Percentiles rank a stretch among this genome's conserved stretches.
These are phyloP conservation scores for sunflower (Helianthus annuus) DNA, from an alignment of 129 eudicot genomes.

Conservation along the genomic window DNA sequence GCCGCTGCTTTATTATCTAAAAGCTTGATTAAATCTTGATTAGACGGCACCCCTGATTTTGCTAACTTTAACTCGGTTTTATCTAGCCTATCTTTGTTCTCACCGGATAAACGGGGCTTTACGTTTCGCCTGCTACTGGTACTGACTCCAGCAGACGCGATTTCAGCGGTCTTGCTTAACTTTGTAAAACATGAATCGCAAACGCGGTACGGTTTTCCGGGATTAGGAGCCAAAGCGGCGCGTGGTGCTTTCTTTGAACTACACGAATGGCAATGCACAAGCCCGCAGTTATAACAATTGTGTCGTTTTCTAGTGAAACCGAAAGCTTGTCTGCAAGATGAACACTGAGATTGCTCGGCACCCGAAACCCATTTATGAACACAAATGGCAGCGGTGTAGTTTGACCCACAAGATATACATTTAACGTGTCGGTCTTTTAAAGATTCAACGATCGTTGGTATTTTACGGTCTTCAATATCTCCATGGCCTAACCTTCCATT, in stretches of 20 bases:
- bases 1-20: constrained; percentile 93
- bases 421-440: constrained; percentile 84
- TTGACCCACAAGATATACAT: constrained; percentile 82
- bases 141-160: constrained; percentile 42
- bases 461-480: constrained; percentile 82
- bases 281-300: constrained; percentile 92
- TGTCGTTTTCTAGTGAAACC: constrained; percentile 96
- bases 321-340: constrained; percentile 91
- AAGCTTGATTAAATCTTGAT: constrained; percentile 77
- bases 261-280: constrained; percentile 91
- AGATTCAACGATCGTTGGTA: constrained; percentile 75
- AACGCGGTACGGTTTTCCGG: constrained; percentile 86
- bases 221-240: constrained; percentile 92
- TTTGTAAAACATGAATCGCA: constrained; percentile 86
- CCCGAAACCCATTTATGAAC: constrained; percentile 98
- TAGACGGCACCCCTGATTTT: constrained; percentile 63
- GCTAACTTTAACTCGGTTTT: constrained; percentile 70
- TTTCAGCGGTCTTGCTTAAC: constrained; percentile 64
- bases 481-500: constrained; percentile 97
- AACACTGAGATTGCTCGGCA: constrained; percentile 91
- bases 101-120: constrained; percentile 87
- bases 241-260: constrained; percentile 81
- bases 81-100: constrained; percentile 79
- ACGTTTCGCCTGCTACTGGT: constrained; percentile 52
- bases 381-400: constrained; percentile 84